Percentiles rank a stretch among this genome's conserved stretches.
These are phyloP conservation scores for Mycena floridula DNA, from an alignment of 768 basidiomycete species.

Conservation along the genomic window DNA sequence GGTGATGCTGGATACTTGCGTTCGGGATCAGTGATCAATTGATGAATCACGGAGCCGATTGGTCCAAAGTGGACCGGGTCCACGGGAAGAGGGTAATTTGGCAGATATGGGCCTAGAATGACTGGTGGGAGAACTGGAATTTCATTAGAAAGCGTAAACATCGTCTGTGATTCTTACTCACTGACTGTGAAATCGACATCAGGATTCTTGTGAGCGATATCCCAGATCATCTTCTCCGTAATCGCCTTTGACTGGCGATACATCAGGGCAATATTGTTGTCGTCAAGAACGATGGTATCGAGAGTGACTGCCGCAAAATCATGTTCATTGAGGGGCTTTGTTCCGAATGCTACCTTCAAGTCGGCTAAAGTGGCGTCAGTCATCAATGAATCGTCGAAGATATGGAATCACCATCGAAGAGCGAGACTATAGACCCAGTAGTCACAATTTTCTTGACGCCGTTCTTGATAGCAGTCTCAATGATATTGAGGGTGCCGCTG, in stretches of 20 bases:
- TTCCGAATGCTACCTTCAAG: constrained; percentile 1
- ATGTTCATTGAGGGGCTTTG: background rate
- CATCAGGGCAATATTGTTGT: constrained; percentile 1
- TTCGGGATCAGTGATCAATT: too few relatives aligned
- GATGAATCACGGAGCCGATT: too few relatives aligned
- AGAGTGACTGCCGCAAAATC: constrained; percentile 4
- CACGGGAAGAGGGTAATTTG: too few relatives aligned
- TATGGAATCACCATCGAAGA: constrained; percentile 8
- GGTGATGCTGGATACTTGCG: too few relatives aligned
- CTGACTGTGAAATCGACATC: constrained; percentile 11
- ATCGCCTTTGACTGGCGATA: constrained; percentile 8
- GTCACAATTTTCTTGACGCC: constrained; percentile 17
- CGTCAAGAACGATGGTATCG: constrained; percentile 7
- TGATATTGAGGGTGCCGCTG: constrained; percentile 19
- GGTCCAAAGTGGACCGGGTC: too few relatives aligned
- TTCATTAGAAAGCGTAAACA: too few relatives aligned
- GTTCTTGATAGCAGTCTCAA: constrained; percentile 16
- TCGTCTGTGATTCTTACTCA: too few relatives aligned
- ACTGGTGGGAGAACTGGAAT: too few relatives aligned
- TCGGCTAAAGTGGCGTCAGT: background rate
- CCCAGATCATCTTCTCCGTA: constrained; percentile 11
- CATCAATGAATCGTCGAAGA: background rate
- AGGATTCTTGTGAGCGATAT: constrained; percentile 9
- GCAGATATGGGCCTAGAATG: too few relatives aligned
- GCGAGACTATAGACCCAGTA: constrained; percentile 14